Percentiles rank a stretch among this genome's conserved stretches.
These are phyloP conservation scores for Trametes sanguinea DNA, from an alignment of 768 basidiomycete genomes.

Conservation along the genomic window DNA sequence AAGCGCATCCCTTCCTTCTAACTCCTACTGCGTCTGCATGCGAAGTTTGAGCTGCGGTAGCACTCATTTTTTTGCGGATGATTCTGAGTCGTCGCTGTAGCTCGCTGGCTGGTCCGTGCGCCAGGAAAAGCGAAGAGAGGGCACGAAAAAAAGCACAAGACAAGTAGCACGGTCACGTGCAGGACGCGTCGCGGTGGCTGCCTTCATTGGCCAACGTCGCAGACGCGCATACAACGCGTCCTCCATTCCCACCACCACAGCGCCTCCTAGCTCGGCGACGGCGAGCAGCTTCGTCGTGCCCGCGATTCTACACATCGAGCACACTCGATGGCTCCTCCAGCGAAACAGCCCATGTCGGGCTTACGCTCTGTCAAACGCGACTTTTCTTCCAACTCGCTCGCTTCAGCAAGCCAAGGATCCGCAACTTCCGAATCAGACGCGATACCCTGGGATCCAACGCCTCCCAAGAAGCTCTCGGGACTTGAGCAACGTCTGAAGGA, in stretches of 20 bases:
- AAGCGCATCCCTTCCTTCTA: too few relatives aligned
- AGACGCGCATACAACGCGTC: neutral
- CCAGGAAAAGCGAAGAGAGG: neutral
- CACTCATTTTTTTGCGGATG: too few relatives aligned
- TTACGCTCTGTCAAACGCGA: conserved; percentile 62
- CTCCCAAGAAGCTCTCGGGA: conserved; percentile 20
- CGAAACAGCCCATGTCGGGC: conserved; percentile 50
- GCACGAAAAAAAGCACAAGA: neutral
- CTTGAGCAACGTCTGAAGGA: conserved; percentile 49
- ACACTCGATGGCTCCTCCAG: conserved; percentile 5
- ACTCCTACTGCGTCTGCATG: too few relatives aligned
- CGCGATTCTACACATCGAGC: too few relatives aligned
- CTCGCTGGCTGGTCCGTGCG: neutral
- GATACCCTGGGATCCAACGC: conserved; percentile 22
- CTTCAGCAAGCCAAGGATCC: conserved; percentile 45
- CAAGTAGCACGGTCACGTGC: conserved; percentile 19
- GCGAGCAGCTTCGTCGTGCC: too few relatives aligned
- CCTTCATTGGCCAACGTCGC: neutral
- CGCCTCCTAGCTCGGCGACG: neutral
- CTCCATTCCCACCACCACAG: neutral
- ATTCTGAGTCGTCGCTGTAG: too few relatives aligned
- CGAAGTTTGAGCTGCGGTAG: too few relatives aligned
- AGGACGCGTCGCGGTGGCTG: conserved; percentile 11
- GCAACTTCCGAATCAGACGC: conserved; percentile 19
- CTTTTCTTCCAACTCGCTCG: conserved; percentile 48